Percentiles rank a stretch among this genome's conserved stretches.
These are phyloP conservation scores for Lipomyces yamadae DNA, from an alignment of 805 yeast species.

Conservation along the genomic window DNA sequence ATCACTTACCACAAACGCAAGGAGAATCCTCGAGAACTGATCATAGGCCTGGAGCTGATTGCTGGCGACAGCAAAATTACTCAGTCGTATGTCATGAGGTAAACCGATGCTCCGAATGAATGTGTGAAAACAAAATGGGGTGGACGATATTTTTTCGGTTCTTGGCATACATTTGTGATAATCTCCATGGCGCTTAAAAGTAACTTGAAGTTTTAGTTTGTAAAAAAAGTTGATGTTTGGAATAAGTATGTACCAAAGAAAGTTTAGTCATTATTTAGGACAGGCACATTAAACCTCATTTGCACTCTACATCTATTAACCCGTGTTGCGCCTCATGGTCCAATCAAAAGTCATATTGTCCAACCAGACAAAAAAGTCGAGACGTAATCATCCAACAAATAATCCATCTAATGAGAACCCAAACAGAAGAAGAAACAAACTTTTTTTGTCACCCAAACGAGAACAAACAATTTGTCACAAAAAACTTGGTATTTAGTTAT, in stretches of 20 bases:
- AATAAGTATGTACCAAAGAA: neutral
- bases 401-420: neutral
- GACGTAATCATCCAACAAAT: neutral
- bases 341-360: neutral
- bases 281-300: neutral
- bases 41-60: conserved; percentile 58
- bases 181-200: neutral
- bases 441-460: neutral
- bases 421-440: neutral
- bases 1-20: conserved; percentile 72
- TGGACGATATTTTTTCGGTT: neutral
- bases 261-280: neutral
- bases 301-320: neutral
- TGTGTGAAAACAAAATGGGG: neutral
- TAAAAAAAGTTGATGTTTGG: neutral
- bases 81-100: conserved; percentile 31
- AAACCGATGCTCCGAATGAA: neutral
- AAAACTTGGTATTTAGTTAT: neutral
- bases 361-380: neutral
- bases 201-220: neutral
- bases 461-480: neutral
- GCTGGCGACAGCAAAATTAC: conserved; percentile 15
- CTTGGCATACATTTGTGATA: neutral
- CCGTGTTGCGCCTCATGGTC: neutral
- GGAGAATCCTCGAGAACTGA: conserved; percentile 78